Evolutionary conservation across 2,329 filamentous ascomycete genomes (phyloP).

Genomic region (Exophiala viscosa): DNA sequence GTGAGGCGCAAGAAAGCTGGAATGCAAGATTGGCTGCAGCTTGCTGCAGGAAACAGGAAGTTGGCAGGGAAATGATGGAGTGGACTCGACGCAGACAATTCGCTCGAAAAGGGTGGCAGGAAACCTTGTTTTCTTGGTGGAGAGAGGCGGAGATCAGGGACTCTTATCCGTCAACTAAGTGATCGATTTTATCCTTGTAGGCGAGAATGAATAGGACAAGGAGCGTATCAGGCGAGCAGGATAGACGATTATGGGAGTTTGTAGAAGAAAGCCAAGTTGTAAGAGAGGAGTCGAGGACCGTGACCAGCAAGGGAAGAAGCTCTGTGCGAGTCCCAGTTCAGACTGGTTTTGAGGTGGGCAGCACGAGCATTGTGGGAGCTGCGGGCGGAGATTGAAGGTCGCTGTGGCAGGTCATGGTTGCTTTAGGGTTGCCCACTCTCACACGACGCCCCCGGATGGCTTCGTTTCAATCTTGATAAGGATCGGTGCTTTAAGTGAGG

Average conservation of each 20-base stretch:
- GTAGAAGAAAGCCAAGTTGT: too few relatives aligned
- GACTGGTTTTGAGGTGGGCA: background rate
- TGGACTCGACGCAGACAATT: background rate
- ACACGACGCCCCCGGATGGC: background rate
- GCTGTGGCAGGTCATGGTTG: background rate
- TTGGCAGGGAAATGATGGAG: constrained; percentile 22
- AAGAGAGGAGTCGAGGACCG: too few relatives aligned
- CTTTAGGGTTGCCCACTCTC: background rate
- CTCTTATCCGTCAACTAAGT: background rate
- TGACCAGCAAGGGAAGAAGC: background rate
- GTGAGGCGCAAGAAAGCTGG: constrained; percentile 8
- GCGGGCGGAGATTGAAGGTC: background rate
- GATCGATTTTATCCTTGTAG: background rate
- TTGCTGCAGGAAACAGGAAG: constrained; percentile 16
- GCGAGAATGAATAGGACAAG: background rate
- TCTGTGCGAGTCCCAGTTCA: background rate
- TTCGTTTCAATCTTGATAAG: constrained; percentile 1
- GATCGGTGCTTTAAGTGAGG: background rate
- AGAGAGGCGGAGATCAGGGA: background rate
- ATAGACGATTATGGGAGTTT: too few relatives aligned
- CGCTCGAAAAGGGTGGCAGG: background rate
- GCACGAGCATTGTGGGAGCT: background rate
- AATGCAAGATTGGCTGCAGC: constrained; percentile 8
- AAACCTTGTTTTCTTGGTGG: background rate
- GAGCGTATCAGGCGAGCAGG: too few relatives aligned